Evolutionary conservation across 208 protist genomes (phyloP), one percentile per base, ranked within the genome.

Genomic region (Leishmania arabica): DNA sequence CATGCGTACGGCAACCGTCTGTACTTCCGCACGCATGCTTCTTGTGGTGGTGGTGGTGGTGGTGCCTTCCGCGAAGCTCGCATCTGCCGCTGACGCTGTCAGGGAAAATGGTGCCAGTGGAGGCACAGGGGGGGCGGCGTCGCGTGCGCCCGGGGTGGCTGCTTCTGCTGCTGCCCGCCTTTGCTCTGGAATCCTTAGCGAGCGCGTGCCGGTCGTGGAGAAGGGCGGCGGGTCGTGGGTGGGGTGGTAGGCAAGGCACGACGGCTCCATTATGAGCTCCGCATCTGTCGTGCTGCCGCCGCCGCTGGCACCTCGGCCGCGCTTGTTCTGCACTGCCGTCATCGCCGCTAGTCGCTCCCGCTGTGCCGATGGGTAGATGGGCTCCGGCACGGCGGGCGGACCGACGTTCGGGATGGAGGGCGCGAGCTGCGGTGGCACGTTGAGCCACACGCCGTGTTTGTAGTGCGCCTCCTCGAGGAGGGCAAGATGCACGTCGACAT

Each of bases 401-500:
- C 78, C 81, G 3, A 82, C 75, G 58, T 66, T 27, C 21, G 79
- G 82, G 4, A 78, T 71, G 24, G 76, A 83, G 15, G 94, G 94
- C 15, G 91, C 83, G 1, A 93, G 82, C 83, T 97, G 94, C 77
- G 91, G 94, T 1, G 92, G 91, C 19, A 96, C 91, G 83, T 91
- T 92, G 17, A 91, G 60, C 79, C 88, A 84, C 7, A 97, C 92
- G 27, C 90, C 90, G 66, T 97, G 94, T 75, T 97, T 97, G 34
- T 74, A 47, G 70, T 93, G 81, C 2, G 94, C 92, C 86, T 97
- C 94, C 37, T 75, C 24, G 15, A 97, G 80, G 49, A 97, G 78
- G 37, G 79, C 7, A 53, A 82, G 78, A 69, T 95, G 84, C 6
- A 95, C 78, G 84, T 96, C 91, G 1, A 70, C 76, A 11, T 75